These are phyloP conservation scores for Yamadazyma sp. DNA, from an alignment of 805 yeast genomes.

Conservation along the genomic window DNA sequence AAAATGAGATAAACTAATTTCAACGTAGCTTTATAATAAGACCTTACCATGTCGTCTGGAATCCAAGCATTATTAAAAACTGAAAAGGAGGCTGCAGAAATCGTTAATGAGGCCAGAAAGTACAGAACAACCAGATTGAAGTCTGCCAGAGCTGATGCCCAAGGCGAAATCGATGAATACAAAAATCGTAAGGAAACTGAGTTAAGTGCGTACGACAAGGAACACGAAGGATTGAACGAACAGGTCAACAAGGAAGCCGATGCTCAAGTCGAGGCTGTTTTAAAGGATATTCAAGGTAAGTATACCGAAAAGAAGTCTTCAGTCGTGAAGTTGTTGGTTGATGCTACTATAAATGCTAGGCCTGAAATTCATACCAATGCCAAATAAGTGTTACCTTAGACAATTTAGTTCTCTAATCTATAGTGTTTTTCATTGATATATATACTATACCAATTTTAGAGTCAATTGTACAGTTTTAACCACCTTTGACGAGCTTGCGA, in stretches of 20 bases:
- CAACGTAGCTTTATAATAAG: slow-evolving; percentile 1
- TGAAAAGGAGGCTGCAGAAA: slow-evolving; percentile 96
- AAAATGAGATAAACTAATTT: slow-evolving; percentile 2
- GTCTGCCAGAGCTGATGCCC: slow-evolving; percentile 93
- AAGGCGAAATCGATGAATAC: slow-evolving; percentile 82
- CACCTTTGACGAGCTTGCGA: slow-evolving; percentile 38
- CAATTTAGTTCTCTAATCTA: slow-evolving; percentile 4
- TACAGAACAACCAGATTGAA: slow-evolving; percentile 86
- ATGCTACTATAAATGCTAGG: slow-evolving; percentile 74
- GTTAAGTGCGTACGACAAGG: slow-evolving; percentile 66
- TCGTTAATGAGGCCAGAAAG: slow-evolving; percentile 89
- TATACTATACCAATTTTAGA: neutral
- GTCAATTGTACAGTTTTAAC: slow-evolving; percentile 11
- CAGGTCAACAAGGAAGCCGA: slow-evolving; percentile 80
- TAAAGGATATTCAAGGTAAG: slow-evolving; percentile 63
- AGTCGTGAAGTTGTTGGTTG: slow-evolving; percentile 75
- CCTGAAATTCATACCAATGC: slow-evolving; percentile 87
- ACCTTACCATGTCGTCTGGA: slow-evolving; percentile 41
- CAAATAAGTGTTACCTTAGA: slow-evolving; percentile 3
- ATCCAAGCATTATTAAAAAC: slow-evolving; percentile 79
- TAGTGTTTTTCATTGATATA: slow-evolving; percentile 7
- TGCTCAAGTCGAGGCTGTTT: slow-evolving; percentile 65
- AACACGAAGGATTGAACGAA: slow-evolving; percentile 74
- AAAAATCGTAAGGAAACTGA: slow-evolving; percentile 81
- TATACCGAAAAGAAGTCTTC: slow-evolving; percentile 60